phyloP scores from a whole-genome alignment of 139 green algal genomes.

The Tetradesmus lagerheimii region DNA sequence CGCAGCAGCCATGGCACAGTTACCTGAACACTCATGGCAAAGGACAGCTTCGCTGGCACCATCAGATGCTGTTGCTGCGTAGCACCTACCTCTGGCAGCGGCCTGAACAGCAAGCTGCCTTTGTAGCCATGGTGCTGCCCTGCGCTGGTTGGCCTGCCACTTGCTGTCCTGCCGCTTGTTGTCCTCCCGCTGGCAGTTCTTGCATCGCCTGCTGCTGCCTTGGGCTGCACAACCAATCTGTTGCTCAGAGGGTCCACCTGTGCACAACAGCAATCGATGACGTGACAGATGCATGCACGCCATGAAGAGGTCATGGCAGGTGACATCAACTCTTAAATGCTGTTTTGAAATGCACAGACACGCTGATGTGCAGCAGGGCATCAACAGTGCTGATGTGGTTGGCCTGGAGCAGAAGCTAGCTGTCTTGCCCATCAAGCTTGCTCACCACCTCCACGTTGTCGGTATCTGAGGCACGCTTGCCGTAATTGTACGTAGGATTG shows the following conservation, averaged over 20 bases:
- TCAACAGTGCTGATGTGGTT: not conserved
- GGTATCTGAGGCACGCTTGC: conserved; percentile 49
- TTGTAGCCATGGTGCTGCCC: conserved; percentile 51
- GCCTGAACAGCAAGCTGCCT: conserved; percentile 45
- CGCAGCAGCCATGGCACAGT: no score
- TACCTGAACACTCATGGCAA: no score
- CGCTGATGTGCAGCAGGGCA: not conserved
- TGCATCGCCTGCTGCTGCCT: not conserved
- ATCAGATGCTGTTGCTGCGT: not conserved
- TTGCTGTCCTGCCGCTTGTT: conserved; percentile 37
- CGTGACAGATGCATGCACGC: not conserved
- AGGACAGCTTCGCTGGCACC: not conserved
- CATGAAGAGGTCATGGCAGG: not conserved
- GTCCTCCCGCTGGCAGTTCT: conserved; percentile 35
- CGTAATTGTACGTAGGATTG: conserved; percentile 72
- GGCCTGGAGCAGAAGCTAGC: not conserved
- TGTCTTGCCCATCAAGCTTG: not conserved
- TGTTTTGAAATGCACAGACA: not conserved
- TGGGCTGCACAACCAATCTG: conserved; percentile 1
- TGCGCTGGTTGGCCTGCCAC: conserved; percentile 43
- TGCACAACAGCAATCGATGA: not conserved
- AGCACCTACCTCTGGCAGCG: not conserved
- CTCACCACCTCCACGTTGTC: conserved; percentile 20
- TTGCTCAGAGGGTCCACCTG: not conserved
- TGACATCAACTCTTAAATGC: not conserved